Evolutionary conservation across 495 filamentous ascomycete species (phyloP), one percentile per base, ranked within the genome.

Genomic region (Aspergillus nidulans): DNA sequence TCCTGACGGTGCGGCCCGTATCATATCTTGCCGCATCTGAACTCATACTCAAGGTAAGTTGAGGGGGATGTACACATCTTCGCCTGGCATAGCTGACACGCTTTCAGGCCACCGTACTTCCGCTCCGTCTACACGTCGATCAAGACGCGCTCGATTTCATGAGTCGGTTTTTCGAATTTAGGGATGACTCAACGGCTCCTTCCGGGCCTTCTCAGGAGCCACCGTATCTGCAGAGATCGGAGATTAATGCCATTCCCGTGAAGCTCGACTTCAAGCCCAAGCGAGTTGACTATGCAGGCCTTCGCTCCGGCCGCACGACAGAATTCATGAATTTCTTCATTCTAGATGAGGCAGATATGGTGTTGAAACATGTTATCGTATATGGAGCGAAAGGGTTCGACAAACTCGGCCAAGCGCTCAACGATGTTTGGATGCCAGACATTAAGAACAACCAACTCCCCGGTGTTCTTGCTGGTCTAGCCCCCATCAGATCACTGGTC

Each of bases 321-420:
- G 95, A 99, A 68, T 94, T 99, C 66, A 97, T 97, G 95, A 97
- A 99, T 71, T 95, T 99, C 68, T 81, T 97, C 59, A 89, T 94
- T 39, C 82, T 99, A 12, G 92, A 99, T 55, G 84, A 88, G 50
- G 82, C 92, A 2, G 85, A 94, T 54, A 87, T 99, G 81, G 82
- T 89, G 1, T 78, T 99, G 41, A 81, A 87, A 12, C 95, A 91
- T 64, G 86, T 87, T 32, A 96, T 97, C 54, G 82, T 97, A 21
- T 97, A 96, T 62, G 95, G 95, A 39, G 82, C 95, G 7, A 85
- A 85, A 5, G 92, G 94, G 0, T 95, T 97, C 59, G 89, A 96
- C 59, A 86, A 85, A 52, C 79, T 99, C 21, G 89, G 91, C 28
- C 81, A 89, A 61, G 89, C 85, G 8, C 78, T 99, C 13, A 97